phyloP scores from a whole-genome alignment of 768 basidiomycete species.

The Auriscalpium orientale region DNA sequence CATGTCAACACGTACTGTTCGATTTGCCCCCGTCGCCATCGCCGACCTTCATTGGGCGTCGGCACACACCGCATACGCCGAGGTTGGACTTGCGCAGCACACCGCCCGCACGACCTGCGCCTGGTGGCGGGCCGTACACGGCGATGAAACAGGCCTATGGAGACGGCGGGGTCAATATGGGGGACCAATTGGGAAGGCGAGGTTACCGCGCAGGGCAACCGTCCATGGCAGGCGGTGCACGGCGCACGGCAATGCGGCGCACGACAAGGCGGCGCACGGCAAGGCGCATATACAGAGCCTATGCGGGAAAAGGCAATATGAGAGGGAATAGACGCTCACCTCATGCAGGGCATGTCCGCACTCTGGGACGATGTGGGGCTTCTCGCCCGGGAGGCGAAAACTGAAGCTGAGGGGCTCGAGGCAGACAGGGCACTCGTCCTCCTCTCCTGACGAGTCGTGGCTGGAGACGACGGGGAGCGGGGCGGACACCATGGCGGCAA shows the following conservation, averaged over 20 bases:
- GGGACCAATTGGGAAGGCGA: neutral
- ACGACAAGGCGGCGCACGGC: neutral
- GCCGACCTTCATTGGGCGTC: slow-evolving; percentile 92
- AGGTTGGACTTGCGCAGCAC: slow-evolving; percentile 68
- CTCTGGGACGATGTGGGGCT: slow-evolving; percentile 93
- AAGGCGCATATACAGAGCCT: slow-evolving; percentile 2
- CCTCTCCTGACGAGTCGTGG: slow-evolving; percentile 59
- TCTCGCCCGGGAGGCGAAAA: slow-evolving; percentile 91
- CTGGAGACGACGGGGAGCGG: slow-evolving; percentile 69
- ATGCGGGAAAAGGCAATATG: neutral
- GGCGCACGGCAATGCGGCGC: too few relatives aligned
- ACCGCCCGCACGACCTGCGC: slow-evolving; percentile 40
- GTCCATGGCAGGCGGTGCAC: too few relatives aligned
- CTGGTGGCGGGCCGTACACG: slow-evolving; percentile 86
- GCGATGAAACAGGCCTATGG: slow-evolving; percentile 91
- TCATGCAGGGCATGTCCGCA: slow-evolving; percentile 98
- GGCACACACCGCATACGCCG: slow-evolving; percentile 95
- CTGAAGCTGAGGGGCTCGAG: slow-evolving; percentile 90
- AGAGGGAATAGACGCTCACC: slow-evolving; percentile 32
- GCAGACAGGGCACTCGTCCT: slow-evolving; percentile 93
- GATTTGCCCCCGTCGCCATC: slow-evolving; percentile 81
- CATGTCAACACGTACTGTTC: slow-evolving; percentile 56
- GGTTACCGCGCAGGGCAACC: neutral
- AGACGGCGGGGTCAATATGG: neutral
- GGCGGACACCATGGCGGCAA: slow-evolving; percentile 52